These are phyloP conservation scores for Diaporthe batatas DNA, from an alignment of 2,329 filamentous ascomycete species.

Conservation along the genomic window DNA sequence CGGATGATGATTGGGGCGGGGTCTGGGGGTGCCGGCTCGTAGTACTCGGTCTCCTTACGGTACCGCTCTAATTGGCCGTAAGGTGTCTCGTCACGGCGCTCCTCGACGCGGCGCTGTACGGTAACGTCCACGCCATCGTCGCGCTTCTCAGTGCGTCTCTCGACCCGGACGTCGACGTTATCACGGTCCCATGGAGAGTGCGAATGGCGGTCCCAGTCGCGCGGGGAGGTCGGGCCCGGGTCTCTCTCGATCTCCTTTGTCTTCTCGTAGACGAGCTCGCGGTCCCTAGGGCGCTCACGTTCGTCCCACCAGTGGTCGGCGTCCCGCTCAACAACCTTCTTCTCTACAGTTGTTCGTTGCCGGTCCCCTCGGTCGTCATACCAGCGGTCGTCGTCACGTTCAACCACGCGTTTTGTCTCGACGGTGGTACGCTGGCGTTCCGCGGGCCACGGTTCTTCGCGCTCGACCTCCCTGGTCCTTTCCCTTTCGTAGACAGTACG, in stretches of 20 bases:
- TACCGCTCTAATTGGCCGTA: constrained; percentile 69
- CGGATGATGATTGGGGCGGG: constrained; percentile 68
- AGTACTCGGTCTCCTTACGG: constrained; percentile 74
- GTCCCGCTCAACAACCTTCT: constrained; percentile 41
- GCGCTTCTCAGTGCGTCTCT: constrained; percentile 57
- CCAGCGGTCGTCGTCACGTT: constrained; percentile 41
- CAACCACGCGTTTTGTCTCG: constrained; percentile 38
- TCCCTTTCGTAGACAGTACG: constrained; percentile 46
- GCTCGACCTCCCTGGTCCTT: constrained; percentile 45
- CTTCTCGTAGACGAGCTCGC: constrained; percentile 59
- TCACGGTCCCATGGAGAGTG: constrained; percentile 52
- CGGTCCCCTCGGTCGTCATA: constrained; percentile 44
- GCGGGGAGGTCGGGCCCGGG: constrained; percentile 46
- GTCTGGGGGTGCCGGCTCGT: constrained; percentile 60
- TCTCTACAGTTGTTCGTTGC: constrained; percentile 37
- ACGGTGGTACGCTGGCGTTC: constrained; percentile 38
- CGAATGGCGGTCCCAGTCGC: constrained; percentile 52
- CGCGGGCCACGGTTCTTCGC: constrained; percentile 35
- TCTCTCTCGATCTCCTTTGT: constrained; percentile 58
- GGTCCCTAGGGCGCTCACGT: constrained; percentile 48
- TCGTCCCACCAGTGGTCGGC: constrained; percentile 45
- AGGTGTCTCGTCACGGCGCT: constrained; percentile 60
- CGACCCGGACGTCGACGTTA: constrained; percentile 58
- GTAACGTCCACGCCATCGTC: constrained; percentile 64
- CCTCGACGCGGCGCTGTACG: constrained; percentile 66